Base-by-base conservation (phyloP, 345 rosid genomes). In the Eucalyptus guilfoylei region DNA sequence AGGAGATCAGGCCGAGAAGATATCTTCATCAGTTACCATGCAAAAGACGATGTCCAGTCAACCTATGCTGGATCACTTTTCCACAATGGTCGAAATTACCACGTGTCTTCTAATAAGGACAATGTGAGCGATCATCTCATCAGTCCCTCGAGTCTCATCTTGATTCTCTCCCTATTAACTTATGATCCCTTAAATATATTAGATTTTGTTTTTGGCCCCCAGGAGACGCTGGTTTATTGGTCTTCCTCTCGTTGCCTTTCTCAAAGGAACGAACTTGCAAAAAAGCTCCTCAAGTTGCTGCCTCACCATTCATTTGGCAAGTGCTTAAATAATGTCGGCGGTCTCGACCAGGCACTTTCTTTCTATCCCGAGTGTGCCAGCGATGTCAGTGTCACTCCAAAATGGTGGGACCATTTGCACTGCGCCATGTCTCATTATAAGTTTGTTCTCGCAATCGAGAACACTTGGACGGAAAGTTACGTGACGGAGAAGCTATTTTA, bases 391-490 rank as follows among this genome's bases (percentile, higher is more conserved):
- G 80, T 90, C 49, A 30, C 48, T 30, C 95, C 96, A 19, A 96
- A 93, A 94, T 97, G 99, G 99, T 96, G 98, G 93, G 98, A 96
- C 89, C 99, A 97, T 87, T 91, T 96, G 80, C 99, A 97, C 85
- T 97, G 99, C 87, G 95, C 98, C 86, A 96, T 96, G 99, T 97
- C 99, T 91, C 96, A 96, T 90, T 96, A 97, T 94, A 96, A 97
- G 90, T 96, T 97, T 87, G 97, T 94, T 30, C 98, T 97, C 10
- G 99, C 99, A 7, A 96, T 97, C 4, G 99, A 97, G 86, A 97
- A 97, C 93, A 97, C 98, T 13, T 90, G 90, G 90, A 92, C 95
- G 4, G 98, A 96, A 86, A 96, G 98, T 89, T 97, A 97, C 9
- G 97, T 96, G 91, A 97, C 99, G 0, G 99, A 97, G 93, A 97